phyloP scores from a whole-genome alignment of 805 yeast genomes.

The Lipomyces kockii region DNA sequence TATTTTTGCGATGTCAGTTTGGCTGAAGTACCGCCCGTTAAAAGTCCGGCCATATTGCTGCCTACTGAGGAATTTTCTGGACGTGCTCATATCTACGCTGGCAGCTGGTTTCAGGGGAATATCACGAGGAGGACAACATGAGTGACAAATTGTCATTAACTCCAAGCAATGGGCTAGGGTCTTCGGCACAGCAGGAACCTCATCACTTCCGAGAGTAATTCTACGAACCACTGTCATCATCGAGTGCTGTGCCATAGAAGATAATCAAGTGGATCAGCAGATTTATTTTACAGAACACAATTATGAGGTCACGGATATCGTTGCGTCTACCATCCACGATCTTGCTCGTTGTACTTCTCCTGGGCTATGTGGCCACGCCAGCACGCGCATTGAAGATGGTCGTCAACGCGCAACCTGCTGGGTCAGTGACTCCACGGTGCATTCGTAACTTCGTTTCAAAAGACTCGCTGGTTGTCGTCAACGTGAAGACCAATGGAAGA shows the following conservation, averaged over 20 bases:
- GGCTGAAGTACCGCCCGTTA: too few species aligned
- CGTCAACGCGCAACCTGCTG: conserved; percentile 31
- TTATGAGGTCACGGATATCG: neutral
- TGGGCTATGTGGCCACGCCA: conserved; percentile 8
- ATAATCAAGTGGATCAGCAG: neutral
- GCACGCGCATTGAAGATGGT: conserved; percentile 32
- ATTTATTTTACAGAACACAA: neutral
- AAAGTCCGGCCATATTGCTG: neutral
- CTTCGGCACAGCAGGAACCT: too few species aligned
- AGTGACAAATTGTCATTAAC: neutral
- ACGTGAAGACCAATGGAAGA: conserved; percentile 72
- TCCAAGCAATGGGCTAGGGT: neutral
- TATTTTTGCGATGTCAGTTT: neutral
- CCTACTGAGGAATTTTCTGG: conserved; percentile 14
- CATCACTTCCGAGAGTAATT: too few species aligned
- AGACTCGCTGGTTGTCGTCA: conserved; percentile 86
- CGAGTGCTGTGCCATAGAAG: neutral
- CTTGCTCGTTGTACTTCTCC: neutral
- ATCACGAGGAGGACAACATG: neutral
- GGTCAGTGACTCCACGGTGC: conserved; percentile 63
- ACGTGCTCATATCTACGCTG: conserved; percentile 11
- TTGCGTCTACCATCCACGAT: neutral
- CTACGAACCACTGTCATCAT: neutral
- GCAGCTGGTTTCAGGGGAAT: neutral
- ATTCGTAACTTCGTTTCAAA: conserved; percentile 87